Evolutionary conservation across 495 filamentous ascomycete genomes (phyloP), one percentile per base, ranked within the genome.

Genomic region (Cudoniella acicularis): DNA sequence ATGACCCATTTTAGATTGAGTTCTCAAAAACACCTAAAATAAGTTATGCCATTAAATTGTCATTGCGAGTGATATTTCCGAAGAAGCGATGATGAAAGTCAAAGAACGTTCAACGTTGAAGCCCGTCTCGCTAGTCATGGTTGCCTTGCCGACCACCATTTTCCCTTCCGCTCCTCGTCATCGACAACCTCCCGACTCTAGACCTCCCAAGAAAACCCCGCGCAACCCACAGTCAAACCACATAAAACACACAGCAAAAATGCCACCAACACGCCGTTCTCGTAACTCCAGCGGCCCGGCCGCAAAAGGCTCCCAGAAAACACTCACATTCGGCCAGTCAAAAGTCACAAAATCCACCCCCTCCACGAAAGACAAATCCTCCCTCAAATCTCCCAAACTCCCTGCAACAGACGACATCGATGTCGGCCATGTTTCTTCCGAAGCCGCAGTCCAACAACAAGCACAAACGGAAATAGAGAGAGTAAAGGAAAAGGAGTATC

Each of bases 261-360:
- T 92, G 89, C 86, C 89, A 50, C 76, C 84, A 26, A 85, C 86
- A 58, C 85, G 87, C 69, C 82, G 84, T 67, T 70, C 73, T 57
- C 77, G 80, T 64, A 67, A 70, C 57, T 71, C 75, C 49, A 69
- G 73, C 46, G 65, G 76, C 51, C 64, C 73, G 54, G 62, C 69
- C 24, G 53, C 70, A 27, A 67, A 70, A 48, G 63, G 67, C 52
- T 68, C 72, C 51, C 92, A 96, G 69, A 76, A 85, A 2, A 92
- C 85, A 16, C 82, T 96, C 60, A 84, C 86, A 58, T 96, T 96
- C 74, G 76, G 82, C 72, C 75, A 83, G 68, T 78, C 79, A 72
- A 82, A 84, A 69, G 83, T 95, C 59, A 91, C 88, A 65, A 96
- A 96, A 72, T 72, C 77, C 26, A 63, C 68, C 24, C 62, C 78